Conservation (phyloP, 331 rosid genomes). For the Spiraea crenata region DNA sequence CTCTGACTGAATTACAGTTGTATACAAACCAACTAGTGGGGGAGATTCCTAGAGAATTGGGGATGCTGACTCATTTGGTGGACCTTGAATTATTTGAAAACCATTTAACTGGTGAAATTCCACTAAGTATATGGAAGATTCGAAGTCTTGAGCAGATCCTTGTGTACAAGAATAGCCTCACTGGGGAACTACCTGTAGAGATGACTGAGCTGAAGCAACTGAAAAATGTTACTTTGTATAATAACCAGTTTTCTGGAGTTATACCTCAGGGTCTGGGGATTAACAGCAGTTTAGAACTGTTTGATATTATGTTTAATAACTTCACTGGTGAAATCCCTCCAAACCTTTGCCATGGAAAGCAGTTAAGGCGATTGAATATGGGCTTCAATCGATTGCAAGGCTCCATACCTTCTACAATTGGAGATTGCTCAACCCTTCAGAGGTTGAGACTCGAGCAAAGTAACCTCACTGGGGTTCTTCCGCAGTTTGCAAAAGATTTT, state of each 20-base stretch:
- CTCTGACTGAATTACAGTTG: conserved; percentile 46
- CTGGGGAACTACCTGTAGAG: conserved; percentile 67
- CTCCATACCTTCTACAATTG: conserved; percentile 56
- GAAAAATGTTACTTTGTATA: conserved; percentile 49
- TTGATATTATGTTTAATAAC: conserved; percentile 62
- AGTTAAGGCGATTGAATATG: conserved; percentile 38
- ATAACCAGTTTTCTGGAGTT: conserved; percentile 72
- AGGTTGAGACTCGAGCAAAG: conserved; percentile 60
- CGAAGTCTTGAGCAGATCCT: conserved; percentile 48
- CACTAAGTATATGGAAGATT: conserved; percentile 80
- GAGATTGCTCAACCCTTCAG: conserved; percentile 60
- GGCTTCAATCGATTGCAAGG: conserved; percentile 69
- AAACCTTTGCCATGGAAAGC: conserved; percentile 65
- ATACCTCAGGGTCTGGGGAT: conserved; percentile 76
- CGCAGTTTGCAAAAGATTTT: conserved; percentile 38
- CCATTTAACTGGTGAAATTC: conserved; percentile 67
- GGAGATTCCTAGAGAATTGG: conserved; percentile 67
- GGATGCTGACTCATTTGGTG: conserved; percentile 42
- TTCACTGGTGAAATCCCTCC: conserved; percentile 75
- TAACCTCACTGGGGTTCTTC: conserved; percentile 57
- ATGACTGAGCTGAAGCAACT: conserved; percentile 67
- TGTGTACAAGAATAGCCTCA: conserved; percentile 65
- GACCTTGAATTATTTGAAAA: conserved; percentile 56
- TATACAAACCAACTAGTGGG: conserved; percentile 67
- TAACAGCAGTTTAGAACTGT: conserved; percentile 52